phyloP scores from a whole-genome alignment of 2,329 filamentous ascomycete genomes.

The Plenodomus tracheiphilus region DNA sequence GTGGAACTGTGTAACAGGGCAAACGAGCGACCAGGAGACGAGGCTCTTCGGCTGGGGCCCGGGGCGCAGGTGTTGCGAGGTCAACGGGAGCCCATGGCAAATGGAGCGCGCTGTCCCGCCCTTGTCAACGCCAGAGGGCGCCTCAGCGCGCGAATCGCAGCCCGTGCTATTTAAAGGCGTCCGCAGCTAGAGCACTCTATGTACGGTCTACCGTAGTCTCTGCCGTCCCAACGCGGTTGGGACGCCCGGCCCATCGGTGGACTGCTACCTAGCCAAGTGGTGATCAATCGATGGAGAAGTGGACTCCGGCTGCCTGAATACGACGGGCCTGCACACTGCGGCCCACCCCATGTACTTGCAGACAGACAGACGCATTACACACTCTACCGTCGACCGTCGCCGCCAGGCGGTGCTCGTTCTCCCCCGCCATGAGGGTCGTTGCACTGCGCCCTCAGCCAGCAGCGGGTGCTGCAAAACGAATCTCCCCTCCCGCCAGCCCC shows the following conservation, averaged over 20 bases:
- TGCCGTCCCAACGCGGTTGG: not conserved
- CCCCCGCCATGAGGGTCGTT: no score
- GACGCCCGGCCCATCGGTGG: not conserved
- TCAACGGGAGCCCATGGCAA: slow-evolving; percentile 18
- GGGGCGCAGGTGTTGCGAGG: slow-evolving; percentile 29
- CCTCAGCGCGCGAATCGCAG: no score
- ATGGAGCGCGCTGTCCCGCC: slow-evolving; percentile 9
- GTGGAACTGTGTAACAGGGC: no score
- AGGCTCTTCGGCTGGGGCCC: not conserved
- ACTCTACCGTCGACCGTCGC: no score
- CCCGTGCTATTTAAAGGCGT: not conserved
- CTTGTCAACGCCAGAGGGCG: slow-evolving; percentile 13
- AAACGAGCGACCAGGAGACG: not conserved
- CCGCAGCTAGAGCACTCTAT: no score
- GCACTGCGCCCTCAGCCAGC: not conserved
- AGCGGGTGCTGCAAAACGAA: no score
- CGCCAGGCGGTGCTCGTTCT: not conserved
- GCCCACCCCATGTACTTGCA: no score
- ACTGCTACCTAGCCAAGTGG: not conserved
- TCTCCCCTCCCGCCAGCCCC: slow-evolving; percentile 1
- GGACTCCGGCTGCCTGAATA: no score
- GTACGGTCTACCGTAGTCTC: no score
- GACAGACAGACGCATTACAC: no score
- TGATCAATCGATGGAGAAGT: not conserved
- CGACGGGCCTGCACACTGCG: no score